Evolutionary conservation across 305 asterid species (phyloP).

Genomic region (Solanum hybrid): DNA sequence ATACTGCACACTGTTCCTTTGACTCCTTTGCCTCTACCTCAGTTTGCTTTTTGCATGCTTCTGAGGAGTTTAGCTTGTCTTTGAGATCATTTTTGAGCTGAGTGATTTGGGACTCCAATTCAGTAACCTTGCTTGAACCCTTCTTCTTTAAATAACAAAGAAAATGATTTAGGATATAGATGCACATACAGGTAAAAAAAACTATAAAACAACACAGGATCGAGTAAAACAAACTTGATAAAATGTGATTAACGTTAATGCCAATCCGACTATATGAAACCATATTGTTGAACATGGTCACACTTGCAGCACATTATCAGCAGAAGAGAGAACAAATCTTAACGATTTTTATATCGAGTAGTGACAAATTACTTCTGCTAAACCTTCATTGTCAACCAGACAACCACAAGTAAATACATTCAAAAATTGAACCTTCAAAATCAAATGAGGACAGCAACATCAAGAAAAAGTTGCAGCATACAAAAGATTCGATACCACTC

Average conservation of each 20-base stretch:
- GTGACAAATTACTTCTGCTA: neutral
- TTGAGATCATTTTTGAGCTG: constrained; percentile 79
- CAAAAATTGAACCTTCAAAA: neutral
- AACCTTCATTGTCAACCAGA: neutral
- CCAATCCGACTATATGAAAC: neutral
- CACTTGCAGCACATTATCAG: neutral
- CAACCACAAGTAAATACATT: neutral
- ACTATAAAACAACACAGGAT: neutral
- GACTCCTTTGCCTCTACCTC: constrained; percentile 60
- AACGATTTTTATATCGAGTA: neutral
- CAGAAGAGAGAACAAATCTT: neutral
- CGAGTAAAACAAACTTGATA: neutral
- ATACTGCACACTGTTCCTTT: constrained; percentile 30
- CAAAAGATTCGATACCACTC: neutral
- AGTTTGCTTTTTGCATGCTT: constrained; percentile 63
- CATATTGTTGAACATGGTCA: neutral
- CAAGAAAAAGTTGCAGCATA: neutral
- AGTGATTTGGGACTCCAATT: constrained; percentile 66
- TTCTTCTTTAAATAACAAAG: constrained; percentile 32
- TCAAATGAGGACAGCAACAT: neutral
- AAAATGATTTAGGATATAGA: neutral
- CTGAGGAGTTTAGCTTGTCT: constrained; percentile 64
- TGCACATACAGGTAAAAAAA: neutral
- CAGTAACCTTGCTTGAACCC: constrained; percentile 42
- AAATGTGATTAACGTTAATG: neutral